These are phyloP conservation scores for Lachnellula suecica DNA, from an alignment of 2,329 filamentous ascomycete species.

Conservation along the genomic window DNA sequence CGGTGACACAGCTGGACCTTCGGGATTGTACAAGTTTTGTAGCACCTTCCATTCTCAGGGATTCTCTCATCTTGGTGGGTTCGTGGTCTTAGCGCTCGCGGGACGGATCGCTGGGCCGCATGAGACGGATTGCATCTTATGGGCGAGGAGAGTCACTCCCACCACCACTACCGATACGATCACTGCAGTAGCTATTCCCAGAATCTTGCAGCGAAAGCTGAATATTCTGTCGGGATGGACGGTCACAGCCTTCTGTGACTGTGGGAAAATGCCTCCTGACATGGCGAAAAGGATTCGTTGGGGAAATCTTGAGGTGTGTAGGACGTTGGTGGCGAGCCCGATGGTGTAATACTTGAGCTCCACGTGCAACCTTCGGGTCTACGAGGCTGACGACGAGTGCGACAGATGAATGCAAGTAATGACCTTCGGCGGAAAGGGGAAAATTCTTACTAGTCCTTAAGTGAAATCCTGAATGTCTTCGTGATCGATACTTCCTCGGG, in stretches of 20 bases:
- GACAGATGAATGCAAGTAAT: too few species aligned
- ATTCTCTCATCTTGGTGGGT: too few species aligned
- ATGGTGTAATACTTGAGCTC: neutral
- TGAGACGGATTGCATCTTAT: too few species aligned
- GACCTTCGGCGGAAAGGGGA: too few species aligned
- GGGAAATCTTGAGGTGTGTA: too few species aligned
- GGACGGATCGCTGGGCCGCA: too few species aligned
- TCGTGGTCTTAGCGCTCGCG: too few species aligned
- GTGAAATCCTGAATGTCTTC: neutral
- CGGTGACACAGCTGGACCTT: too few species aligned
- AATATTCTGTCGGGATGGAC: neutral
- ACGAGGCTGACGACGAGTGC: neutral
- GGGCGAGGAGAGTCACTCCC: conserved; percentile 1
- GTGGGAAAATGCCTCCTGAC: conserved; percentile 9
- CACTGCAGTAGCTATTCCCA: conserved; percentile 1
- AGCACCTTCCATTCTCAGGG: too few species aligned
- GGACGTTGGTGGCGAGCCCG: too few species aligned
- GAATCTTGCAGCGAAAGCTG: conserved; percentile 3
- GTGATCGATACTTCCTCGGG: neutral
- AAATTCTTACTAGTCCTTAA: neutral
- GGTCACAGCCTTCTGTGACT: neutral
- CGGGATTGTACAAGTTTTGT: too few species aligned
- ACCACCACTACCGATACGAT: neutral
- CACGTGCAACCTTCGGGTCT: neutral
- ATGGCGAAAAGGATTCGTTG: too few species aligned